Conservation (phyloP, 176 grass and related monocot genomes). For the Avena insularis region DNA sequence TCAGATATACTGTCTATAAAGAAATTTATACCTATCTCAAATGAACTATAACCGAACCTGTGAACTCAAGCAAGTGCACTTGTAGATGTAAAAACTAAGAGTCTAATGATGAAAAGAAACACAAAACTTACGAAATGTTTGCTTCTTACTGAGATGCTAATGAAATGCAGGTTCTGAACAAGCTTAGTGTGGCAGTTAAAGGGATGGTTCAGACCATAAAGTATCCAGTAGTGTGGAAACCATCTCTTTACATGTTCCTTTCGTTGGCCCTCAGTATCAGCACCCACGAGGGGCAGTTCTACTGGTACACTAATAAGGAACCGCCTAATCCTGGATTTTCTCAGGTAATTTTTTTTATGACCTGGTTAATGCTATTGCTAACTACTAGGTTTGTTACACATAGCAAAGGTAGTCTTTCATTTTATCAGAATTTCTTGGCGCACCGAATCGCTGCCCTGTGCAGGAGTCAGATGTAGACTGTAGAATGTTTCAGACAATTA, state of each 20-base stretch:
- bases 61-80: not conserved
- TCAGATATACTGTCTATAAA: conserved; percentile 7
- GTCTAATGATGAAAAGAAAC: conserved; percentile 24
- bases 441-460: not conserved
- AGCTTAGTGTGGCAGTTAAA: conserved; percentile 53
- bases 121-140: not conserved
- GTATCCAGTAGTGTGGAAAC: conserved; percentile 80
- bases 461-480: not conserved
- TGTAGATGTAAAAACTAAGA: not conserved
- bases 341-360: conserved; percentile 63
- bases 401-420: conserved; percentile 9
- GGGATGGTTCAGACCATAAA: conserved; percentile 80
- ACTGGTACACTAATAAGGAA: conserved; percentile 81
- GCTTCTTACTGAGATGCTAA: conserved; percentile 33
- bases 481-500: conserved; percentile 3
- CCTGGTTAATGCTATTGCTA: conserved; percentile 37
- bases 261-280: conserved; percentile 85
- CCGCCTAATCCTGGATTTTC: conserved; percentile 86
- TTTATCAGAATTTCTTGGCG: not conserved
- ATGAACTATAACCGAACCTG: conserved; percentile 11
- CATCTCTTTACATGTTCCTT: conserved; percentile 88
- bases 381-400: conserved; percentile 9
- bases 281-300: conserved; percentile 94
- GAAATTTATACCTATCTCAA: not conserved
- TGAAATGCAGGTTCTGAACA: conserved; percentile 64